These are phyloP conservation scores for Casuarina equisetifolia DNA, from an alignment of 306 rosid species.

Conservation along the genomic window DNA sequence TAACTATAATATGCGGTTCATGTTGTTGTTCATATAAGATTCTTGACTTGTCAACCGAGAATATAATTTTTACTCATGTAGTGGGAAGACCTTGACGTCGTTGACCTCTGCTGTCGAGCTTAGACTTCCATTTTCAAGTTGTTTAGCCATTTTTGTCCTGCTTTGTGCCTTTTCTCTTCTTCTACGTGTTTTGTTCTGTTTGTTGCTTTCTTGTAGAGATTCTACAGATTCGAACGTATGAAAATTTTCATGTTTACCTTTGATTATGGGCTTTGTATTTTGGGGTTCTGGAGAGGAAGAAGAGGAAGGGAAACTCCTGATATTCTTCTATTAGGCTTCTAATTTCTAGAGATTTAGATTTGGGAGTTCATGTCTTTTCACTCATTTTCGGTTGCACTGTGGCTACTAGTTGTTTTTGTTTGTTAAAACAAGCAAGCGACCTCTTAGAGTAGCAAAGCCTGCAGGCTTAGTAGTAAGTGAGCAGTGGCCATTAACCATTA, in stretches of 20 bases:
- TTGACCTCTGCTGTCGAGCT: neutral
- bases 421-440: neutral
- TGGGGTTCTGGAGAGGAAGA: too few species aligned
- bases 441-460: too few species aligned
- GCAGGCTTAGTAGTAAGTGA: too few species aligned
- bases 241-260: neutral
- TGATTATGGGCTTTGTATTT: neutral
- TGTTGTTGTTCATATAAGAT: neutral
- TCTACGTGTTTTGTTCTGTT: neutral
- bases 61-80: neutral
- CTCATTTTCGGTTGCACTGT: neutral
- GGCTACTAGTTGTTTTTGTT: neutral
- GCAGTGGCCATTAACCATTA: too few species aligned
- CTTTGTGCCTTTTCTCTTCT: neutral
- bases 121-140: neutral
- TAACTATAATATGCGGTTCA: neutral
- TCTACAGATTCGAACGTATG: neutral
- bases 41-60: neutral
- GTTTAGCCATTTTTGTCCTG: neutral
- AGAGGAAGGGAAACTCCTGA: too few species aligned
- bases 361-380: neutral
- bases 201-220: neutral
- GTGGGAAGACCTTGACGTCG: neutral
- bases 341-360: too few species aligned
- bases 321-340: too few species aligned